phyloP scores from a whole-genome alignment of 805 yeast genomes.

The Candida boidinii region DNA sequence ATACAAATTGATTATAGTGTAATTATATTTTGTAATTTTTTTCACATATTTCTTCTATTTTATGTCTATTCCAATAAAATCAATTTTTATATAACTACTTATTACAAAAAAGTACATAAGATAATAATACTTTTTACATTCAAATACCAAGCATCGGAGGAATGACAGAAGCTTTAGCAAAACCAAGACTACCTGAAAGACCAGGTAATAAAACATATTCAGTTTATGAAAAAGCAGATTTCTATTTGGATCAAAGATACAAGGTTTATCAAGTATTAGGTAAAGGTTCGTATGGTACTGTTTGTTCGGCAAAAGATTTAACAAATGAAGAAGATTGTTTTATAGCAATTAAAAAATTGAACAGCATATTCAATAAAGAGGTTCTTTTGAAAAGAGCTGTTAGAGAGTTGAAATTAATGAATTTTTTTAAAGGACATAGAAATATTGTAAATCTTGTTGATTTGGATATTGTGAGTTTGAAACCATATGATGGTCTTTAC shows the following conservation, averaged over 20 bases:
- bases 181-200: too few species aligned
- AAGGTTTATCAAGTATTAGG: constrained; percentile 54
- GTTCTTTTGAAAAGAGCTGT: constrained; percentile 71
- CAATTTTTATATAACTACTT: too few species aligned
- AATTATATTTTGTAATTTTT: too few species aligned
- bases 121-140: too few species aligned
- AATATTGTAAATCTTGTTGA: constrained; percentile 72
- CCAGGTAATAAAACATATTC: constrained; percentile 3
- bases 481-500: constrained; percentile 79
- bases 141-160: too few species aligned
- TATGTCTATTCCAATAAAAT: too few species aligned
- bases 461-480: constrained; percentile 54
- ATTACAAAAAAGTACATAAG: too few species aligned
- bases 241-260: constrained; percentile 57
- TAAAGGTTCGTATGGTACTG: constrained; percentile 81
- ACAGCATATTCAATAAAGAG: constrained; percentile 58
- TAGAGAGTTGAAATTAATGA: constrained; percentile 75
- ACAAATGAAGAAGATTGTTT: constrained; percentile 24
- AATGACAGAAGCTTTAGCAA: too few species aligned
- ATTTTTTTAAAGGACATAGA: constrained; percentile 76
- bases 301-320: constrained; percentile 64
- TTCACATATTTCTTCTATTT: too few species aligned
- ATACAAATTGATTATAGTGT: too few species aligned
- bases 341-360: constrained; percentile 77
- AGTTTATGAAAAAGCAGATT: constrained; percentile 45